A percentile compares a stretch with the other conserved stretches of the same genome.
phyloP scores from a whole-genome alignment of 345 rosid genomes.

The Draba incana region DNA sequence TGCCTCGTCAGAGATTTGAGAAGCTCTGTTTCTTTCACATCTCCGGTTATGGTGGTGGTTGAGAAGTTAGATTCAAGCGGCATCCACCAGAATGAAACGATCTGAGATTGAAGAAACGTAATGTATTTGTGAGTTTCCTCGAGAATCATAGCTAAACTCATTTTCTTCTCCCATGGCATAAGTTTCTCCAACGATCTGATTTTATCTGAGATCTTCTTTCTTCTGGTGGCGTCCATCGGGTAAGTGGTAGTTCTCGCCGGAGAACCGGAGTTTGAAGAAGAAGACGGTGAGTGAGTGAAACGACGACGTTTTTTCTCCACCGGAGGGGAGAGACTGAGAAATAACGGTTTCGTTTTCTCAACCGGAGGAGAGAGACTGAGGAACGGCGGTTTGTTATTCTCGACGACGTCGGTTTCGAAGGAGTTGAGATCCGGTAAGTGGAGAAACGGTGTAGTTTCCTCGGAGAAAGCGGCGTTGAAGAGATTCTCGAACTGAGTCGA shows the following conservation, averaged over 20 bases:
- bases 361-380: constrained; percentile 3
- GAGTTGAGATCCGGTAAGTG: constrained; percentile 36
- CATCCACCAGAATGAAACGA: constrained; percentile 54
- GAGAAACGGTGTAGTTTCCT: constrained; percentile 12
- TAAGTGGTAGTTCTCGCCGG: neutral
- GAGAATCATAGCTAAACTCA: constrained; percentile 54
- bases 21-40: neutral
- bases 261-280: constrained; percentile 15
- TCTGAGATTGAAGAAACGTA: constrained; percentile 60
- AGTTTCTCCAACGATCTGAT: constrained; percentile 57
- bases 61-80: constrained; percentile 42
- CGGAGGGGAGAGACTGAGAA: neutral
- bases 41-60: neutral
- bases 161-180: constrained; percentile 62
- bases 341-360: neutral
- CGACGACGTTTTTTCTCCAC: constrained; percentile 7
- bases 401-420: constrained; percentile 14
- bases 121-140: constrained; percentile 68
- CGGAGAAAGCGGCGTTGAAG: neutral
- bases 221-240: neutral
- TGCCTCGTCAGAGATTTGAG: constrained; percentile 48
- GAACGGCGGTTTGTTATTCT: neutral
- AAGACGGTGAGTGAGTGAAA: constrained; percentile 4
- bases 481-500: constrained; percentile 21
- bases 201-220: constrained; percentile 51